Evolutionary conservation across 306 rosid species (phyloP).

Genomic region (Castanea sativa): DNA sequence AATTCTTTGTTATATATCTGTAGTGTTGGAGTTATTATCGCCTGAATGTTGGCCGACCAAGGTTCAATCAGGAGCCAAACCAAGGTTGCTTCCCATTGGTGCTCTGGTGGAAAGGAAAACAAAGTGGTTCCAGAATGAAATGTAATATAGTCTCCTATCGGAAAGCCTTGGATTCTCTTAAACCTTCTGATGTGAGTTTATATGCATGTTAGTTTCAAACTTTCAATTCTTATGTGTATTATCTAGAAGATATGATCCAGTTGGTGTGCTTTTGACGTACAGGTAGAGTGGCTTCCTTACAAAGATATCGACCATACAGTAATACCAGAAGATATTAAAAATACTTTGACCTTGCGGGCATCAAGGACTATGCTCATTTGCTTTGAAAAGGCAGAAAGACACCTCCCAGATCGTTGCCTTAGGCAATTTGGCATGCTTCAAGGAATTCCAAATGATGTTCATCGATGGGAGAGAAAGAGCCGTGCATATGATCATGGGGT

Average conservation of each 20-base stretch:
- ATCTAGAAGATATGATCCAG: conserved; percentile 6
- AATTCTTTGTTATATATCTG: neutral
- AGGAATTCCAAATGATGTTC: conserved; percentile 60
- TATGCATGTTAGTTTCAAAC: neutral
- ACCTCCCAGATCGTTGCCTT: conserved; percentile 73
- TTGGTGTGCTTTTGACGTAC: conserved; percentile 25
- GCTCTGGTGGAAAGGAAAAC: conserved; percentile 81
- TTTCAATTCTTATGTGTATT: conserved; percentile 7
- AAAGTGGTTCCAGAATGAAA: conserved; percentile 61
- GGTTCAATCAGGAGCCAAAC: conserved; percentile 60
- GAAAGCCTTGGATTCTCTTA: conserved; percentile 79
- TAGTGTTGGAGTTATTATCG: conserved; percentile 89
- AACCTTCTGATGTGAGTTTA: conserved; percentile 60
- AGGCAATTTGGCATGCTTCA: conserved; percentile 78
- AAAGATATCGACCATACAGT: conserved; percentile 49
- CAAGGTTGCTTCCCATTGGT: conserved; percentile 59
- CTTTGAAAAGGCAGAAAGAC: conserved; percentile 76
- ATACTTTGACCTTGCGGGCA: conserved; percentile 40
- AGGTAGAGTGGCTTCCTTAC: conserved; percentile 87
- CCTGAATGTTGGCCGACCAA: conserved; percentile 74
- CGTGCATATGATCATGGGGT: conserved; percentile 57
- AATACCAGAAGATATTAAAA: conserved; percentile 60
- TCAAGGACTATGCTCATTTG: conserved; percentile 76
- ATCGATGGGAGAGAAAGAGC: conserved; percentile 72
- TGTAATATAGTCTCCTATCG: conserved; percentile 66